These are phyloP conservation scores for Lachancea nothofagi DNA, from an alignment of 805 yeast species.

Conservation along the genomic window DNA sequence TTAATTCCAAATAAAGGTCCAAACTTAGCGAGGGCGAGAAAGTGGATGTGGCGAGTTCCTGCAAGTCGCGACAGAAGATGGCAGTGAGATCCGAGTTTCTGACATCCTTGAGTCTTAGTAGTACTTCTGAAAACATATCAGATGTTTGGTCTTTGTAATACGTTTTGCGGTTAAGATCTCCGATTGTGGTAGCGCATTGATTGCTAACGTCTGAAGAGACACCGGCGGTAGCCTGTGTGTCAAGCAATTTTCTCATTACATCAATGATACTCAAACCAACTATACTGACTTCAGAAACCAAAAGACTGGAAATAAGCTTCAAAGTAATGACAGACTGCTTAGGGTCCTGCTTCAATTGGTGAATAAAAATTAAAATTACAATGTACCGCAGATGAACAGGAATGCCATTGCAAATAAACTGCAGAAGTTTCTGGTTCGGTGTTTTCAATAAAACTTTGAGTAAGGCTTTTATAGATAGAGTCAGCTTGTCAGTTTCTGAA, in stretches of 20 bases:
- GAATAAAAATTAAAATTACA: conserved; percentile 46
- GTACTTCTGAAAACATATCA: conserved; percentile 71
- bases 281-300: conserved; percentile 75
- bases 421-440: conserved; percentile 42
- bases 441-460: conserved; percentile 38
- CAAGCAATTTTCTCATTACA: conserved; percentile 53
- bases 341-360: conserved; percentile 24
- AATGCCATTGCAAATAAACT: conserved; percentile 65
- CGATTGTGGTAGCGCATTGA: conserved; percentile 53
- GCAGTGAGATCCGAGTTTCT: conserved; percentile 22
- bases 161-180: conserved; percentile 66
- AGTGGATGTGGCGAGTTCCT: conserved; percentile 19
- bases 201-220: conserved; percentile 31
- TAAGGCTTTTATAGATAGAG: conserved; percentile 49
- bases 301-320: conserved; percentile 47
- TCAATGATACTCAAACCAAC: conserved; percentile 85
- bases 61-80: conserved; percentile 20
- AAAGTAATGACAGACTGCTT: conserved; percentile 34
- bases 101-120: conserved; percentile 37
- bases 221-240: conserved; percentile 38
- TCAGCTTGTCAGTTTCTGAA: conserved; percentile 53
- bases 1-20: conserved; percentile 26
- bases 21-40: conserved; percentile 22
- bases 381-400: conserved; percentile 75
- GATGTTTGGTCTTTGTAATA: conserved; percentile 83